These are phyloP conservation scores for Balakata baccata DNA, from an alignment of 345 rosid genomes.

Conservation along the genomic window DNA sequence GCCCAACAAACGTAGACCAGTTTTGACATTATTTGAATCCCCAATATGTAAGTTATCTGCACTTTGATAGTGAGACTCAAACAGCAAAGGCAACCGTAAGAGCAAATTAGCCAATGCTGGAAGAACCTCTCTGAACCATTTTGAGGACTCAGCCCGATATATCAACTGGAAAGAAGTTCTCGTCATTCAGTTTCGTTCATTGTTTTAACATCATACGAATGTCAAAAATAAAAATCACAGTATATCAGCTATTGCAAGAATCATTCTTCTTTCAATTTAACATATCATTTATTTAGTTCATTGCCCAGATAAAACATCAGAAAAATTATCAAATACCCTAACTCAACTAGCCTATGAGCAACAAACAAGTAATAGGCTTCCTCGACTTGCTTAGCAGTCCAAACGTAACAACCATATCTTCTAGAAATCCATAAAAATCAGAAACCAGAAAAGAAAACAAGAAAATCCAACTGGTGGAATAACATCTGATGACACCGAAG, in stretches of 20 bases:
- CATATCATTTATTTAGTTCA: too few relatives aligned
- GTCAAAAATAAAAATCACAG: not conserved
- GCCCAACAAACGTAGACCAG: constrained; percentile 59
- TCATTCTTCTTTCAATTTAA: not conserved
- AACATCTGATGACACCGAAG: not conserved
- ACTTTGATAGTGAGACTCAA: constrained; percentile 60
- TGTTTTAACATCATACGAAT: not conserved
- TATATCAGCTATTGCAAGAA: not conserved
- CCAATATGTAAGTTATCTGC: constrained; percentile 36
- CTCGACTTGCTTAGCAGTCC: not conserved
- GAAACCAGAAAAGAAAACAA: not conserved
- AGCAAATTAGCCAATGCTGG: constrained; percentile 67
- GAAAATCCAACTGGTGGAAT: not conserved
- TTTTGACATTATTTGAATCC: constrained; percentile 22
- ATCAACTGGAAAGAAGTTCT: constrained; percentile 40
- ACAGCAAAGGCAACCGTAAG: constrained; percentile 53
- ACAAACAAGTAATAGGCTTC: not conserved
- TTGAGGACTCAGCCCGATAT: constrained; percentile 42
- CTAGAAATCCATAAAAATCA: not conserved
- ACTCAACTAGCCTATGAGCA: too few relatives aligned
- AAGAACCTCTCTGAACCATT: constrained; percentile 63
- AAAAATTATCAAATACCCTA: too few relatives aligned
- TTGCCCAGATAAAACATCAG: too few relatives aligned
- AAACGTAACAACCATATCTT: not conserved
- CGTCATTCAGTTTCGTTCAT: not conserved